Percentiles rank a stretch among this genome's conserved stretches.
Conservation (phyloP, 1,284 basidiomycete genomes). For the Austropuccinia psidii region DNA sequence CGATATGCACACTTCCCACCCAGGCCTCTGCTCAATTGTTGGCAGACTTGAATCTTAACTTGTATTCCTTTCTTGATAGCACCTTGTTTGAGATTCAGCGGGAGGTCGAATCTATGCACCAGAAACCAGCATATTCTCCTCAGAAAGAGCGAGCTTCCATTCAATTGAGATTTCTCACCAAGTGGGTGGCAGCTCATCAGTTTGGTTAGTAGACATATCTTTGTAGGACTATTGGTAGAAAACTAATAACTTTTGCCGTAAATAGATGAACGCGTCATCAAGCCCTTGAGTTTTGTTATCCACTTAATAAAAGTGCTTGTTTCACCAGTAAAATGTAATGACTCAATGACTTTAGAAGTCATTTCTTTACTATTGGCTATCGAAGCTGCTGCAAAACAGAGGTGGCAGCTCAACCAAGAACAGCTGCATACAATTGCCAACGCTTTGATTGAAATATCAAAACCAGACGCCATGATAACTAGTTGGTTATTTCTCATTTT, state of each 20-base stretch:
- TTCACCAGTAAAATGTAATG: background rate
- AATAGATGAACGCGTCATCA: background rate
- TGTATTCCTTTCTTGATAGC: background rate
- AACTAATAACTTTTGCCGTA: no score
- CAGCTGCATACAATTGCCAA: background rate
- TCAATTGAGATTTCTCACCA: background rate
- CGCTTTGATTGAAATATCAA: conserved; percentile 15
- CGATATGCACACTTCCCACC: background rate
- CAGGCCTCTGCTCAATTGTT: background rate
- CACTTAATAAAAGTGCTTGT: conserved; percentile 5
- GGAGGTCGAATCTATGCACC: background rate
- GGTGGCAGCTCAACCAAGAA: background rate
- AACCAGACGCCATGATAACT: no score
- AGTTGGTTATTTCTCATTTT: no score
- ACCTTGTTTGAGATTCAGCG: background rate
- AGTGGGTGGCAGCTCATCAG: background rate
- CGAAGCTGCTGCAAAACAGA: background rate
- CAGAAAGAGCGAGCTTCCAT: conserved; percentile 4
- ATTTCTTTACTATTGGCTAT: conserved; percentile 3
- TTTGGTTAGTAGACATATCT: conserved; percentile 1
- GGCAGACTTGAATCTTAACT: background rate
- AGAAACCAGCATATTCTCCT: background rate
- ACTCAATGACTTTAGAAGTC: background rate
- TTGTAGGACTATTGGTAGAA: no score
- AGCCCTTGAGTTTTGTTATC: background rate